These are phyloP conservation scores for Suillus alpinus DNA, from an alignment of 768 basidiomycete genomes.

Conservation along the genomic window DNA sequence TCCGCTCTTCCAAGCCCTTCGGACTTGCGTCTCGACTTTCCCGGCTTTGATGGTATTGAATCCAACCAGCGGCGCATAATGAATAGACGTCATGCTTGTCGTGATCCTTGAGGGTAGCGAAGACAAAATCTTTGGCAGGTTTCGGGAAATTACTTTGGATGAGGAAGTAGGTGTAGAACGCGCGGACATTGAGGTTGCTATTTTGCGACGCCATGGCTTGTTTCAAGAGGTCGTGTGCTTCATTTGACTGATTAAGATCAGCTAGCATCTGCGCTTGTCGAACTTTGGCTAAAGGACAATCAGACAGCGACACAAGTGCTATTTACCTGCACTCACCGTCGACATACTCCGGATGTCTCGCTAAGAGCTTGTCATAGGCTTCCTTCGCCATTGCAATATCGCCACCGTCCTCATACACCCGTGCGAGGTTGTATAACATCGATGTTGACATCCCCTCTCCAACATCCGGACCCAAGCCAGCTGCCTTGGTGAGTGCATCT, in stretches of 20 bases:
- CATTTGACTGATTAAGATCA: conserved; percentile 65
- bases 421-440: conserved; percentile 86
- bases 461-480: conserved; percentile 41
- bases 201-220: conserved; percentile 80
- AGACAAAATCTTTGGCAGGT: conserved; percentile 87
- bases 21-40: conserved; percentile 70
- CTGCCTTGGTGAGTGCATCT: conserved; percentile 61
- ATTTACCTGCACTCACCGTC: conserved; percentile 63
- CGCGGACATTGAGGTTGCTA: conserved; percentile 81
- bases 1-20: conserved; percentile 58
- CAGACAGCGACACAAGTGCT: conserved; percentile 4
- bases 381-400: conserved; percentile 72
- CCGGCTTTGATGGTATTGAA: conserved; percentile 81
- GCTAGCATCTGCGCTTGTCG: conserved; percentile 83
- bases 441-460: conserved; percentile 77
- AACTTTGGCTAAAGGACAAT: conserved; percentile 70
- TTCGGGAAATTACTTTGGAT: conserved; percentile 70
- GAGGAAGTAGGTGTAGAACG: conserved; percentile 92
- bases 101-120: conserved; percentile 78
- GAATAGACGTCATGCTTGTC: conserved; percentile 90
- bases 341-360: conserved; percentile 93
- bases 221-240: conserved; percentile 87
- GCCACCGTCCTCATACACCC: conserved; percentile 85
- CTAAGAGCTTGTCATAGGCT: conserved; percentile 83
- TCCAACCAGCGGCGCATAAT: conserved; percentile 84